Conservation (phyloP, 2,329 filamentous ascomycete genomes). For the Sporothrix variecibatus region DNA sequence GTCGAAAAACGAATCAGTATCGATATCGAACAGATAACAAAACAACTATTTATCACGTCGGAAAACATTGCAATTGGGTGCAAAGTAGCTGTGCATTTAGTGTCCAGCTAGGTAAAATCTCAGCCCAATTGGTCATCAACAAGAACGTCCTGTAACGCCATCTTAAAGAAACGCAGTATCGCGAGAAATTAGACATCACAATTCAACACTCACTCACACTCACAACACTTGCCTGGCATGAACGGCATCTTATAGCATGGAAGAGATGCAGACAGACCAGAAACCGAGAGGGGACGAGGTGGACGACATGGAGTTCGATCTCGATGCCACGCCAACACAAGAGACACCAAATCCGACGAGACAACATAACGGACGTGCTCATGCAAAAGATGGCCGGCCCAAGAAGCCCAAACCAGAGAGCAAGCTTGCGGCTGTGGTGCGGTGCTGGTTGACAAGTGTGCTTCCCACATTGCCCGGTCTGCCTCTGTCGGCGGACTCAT, state of each 20-base stretch:
- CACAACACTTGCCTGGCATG: not conserved
- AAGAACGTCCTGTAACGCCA: not conserved
- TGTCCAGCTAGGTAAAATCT: not conserved
- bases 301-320: not conserved
- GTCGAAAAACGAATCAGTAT: not conserved
- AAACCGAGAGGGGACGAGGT: not conserved
- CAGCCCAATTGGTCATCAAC: not conserved
- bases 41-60: not conserved
- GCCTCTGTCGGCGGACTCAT: conserved; percentile 23
- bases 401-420: conserved; percentile 39
- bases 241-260: not conserved
- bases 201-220: not conserved
- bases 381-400: conserved; percentile 1
- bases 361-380: conserved; percentile 35
- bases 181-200: not conserved
- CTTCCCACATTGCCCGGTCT: conserved; percentile 13
- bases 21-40: not conserved
- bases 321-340: not conserved
- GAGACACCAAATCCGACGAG: not conserved
- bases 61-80: not conserved
- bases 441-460: conserved; percentile 37
- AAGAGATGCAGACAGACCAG: not conserved
- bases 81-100: not conserved
- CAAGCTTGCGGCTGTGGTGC: conserved; percentile 42
- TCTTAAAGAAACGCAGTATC: not conserved